Evolutionary conservation across 2,329 filamentous ascomycete genomes (phyloP), one percentile per base, ranked within the genome.

Genomic region (Penicillium thymicola): DNA sequence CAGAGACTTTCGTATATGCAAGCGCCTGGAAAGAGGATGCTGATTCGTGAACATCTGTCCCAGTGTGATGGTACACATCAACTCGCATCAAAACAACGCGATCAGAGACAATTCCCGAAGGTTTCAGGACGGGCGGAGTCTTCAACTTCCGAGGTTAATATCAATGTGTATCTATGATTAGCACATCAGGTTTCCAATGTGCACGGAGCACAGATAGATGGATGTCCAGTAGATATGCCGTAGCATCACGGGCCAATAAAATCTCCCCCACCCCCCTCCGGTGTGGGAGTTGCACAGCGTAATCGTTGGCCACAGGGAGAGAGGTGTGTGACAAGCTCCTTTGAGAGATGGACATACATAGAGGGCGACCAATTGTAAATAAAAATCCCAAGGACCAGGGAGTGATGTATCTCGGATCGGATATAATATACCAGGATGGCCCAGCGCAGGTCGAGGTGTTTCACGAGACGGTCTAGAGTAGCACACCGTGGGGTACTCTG

Each of bases 231-330:
- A 23, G 23, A 23, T 32, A 62, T 66, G 64, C 63, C 64, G 64
- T 66, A 65, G 57, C 8, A 51, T 37, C 63, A 60, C 58, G 59
- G 59, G 51, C 58, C 58, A 61, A 38, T 58, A 14, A 10, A 43
- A 34, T 21, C 8, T 52, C 58, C 43, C 37, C 25, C 25, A 34
- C 40, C 38, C 40, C 38, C 21, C 13, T 27, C 16, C n/a, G n/a
- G n/a, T n/a, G 37, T 43, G 34, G 30, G 30, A 59, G 25, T 18
- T 41, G 47, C 25, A 44, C 41, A 51, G 47, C 48, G 52, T 34
- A 32, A 32, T 42, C 28, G 11, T 30, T 30, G 16, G 10, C n/a
- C 40, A 44, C 25, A 21, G 8, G 49, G 28, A 13, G 3, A 21
- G 23, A 25, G 5, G 2, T 18, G 21, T 23, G 44, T 23, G n/a